Percentiles rank a stretch among this genome's conserved stretches.
These are phyloP conservation scores for Anthracocystis walkeri DNA, from an alignment of 1,284 basidiomycete genomes.

Conservation along the genomic window DNA sequence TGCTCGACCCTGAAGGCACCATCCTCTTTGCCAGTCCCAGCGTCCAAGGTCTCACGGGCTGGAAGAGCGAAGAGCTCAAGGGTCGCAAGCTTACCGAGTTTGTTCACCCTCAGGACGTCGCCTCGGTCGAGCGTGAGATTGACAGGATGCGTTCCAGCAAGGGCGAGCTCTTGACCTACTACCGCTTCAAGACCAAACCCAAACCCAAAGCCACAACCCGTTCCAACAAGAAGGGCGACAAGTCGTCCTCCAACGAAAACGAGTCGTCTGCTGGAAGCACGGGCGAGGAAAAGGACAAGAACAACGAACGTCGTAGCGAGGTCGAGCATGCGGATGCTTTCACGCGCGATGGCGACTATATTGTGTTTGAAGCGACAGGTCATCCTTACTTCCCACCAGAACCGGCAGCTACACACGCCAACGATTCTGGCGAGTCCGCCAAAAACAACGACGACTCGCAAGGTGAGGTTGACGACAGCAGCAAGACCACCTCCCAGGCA, in stretches of 20 bases:
- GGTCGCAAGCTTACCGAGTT: slow-evolving; percentile 58
- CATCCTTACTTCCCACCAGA: slow-evolving; percentile 60
- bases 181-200: slow-evolving; percentile 61
- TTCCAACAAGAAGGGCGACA: slow-evolving; percentile 34
- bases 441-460: slow-evolving; percentile 15
- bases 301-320: slow-evolving; percentile 34
- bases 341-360: slow-evolving; percentile 53
- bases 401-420: slow-evolving; percentile 9
- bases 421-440: slow-evolving; percentile 11
- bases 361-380: slow-evolving; percentile 62
- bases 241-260: slow-evolving; percentile 29
- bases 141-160: slow-evolving; percentile 44
- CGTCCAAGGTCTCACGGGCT: slow-evolving; percentile 56
- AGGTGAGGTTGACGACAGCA: slow-evolving; percentile 9
- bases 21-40: slow-evolving; percentile 60
- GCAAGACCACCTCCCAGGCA: slow-evolving; percentile 2
- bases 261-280: slow-evolving; percentile 40
- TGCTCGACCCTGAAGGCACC: slow-evolving; percentile 54
- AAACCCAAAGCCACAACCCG: slow-evolving; percentile 37
- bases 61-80: slow-evolving; percentile 59
- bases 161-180: slow-evolving; percentile 58
- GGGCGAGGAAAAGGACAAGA: slow-evolving; percentile 39
- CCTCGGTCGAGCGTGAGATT: slow-evolving; percentile 56
- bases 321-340: slow-evolving; percentile 42
- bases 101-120: slow-evolving; percentile 59